phyloP scores from a whole-genome alignment of 169 alveolate species.

The Cryptosporidium meleagridis region DNA sequence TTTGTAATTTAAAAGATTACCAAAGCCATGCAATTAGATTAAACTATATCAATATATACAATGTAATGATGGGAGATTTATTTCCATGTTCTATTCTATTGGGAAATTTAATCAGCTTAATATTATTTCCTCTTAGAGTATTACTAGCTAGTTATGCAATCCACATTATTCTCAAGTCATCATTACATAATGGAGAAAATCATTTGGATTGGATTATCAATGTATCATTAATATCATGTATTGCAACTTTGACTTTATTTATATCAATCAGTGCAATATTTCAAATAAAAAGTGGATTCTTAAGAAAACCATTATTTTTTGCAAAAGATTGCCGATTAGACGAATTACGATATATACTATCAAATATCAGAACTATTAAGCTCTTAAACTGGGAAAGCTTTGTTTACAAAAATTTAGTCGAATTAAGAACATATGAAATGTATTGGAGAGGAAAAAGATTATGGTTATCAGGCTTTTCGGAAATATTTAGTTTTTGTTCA shows the following conservation, averaged over 20 bases:
- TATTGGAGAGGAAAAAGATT: constrained; percentile 43
- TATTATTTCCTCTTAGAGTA: constrained; percentile 56
- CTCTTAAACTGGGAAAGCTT: constrained; percentile 68
- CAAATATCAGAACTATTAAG: constrained; percentile 61
- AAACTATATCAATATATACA: constrained; percentile 40
- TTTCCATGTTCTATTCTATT: constrained; percentile 62
- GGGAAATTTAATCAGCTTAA: constrained; percentile 43
- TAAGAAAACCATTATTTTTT: constrained; percentile 56
- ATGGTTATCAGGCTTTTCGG: constrained; percentile 12
- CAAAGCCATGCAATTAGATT: constrained; percentile 32
- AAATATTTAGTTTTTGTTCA: constrained; percentile 40
- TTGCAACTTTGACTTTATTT: constrained; percentile 15
- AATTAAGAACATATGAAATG: constrained; percentile 49
- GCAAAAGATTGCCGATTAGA: constrained; percentile 54
- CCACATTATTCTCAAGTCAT: constrained; percentile 4
- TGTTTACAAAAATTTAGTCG: constrained; percentile 47
- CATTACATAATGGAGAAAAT: constrained; percentile 6
- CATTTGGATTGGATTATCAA: constrained; percentile 29
- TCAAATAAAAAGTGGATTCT: constrained; percentile 53
- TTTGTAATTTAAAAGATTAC: not conserved
- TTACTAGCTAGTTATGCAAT: constrained; percentile 39
- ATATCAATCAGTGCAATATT: constrained; percentile 16
- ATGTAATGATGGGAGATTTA: constrained; percentile 71
- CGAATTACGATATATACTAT: constrained; percentile 40
- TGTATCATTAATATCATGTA: constrained; percentile 33